Conservation (phyloP, 169 alveolate species). For the Plasmodium vivax region DNA sequence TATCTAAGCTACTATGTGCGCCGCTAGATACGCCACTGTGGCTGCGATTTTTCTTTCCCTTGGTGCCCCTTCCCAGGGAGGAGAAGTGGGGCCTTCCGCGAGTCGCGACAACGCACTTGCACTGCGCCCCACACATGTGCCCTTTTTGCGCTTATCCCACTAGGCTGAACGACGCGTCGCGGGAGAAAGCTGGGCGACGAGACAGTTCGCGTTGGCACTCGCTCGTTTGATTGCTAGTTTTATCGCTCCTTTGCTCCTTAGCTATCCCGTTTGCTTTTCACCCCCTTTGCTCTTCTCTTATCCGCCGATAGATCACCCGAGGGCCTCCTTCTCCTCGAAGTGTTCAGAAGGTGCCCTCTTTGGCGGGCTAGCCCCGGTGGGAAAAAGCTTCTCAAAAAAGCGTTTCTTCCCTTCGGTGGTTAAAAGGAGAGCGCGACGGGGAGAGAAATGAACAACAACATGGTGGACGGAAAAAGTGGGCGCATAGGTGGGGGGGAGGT, state of each 20-base stretch:
- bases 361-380: not conserved
- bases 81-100: not conserved
- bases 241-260: not conserved
- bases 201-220: not conserved
- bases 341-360: not conserved
- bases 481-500: not conserved
- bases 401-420: not conserved
- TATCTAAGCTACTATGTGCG: not conserved
- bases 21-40: not conserved
- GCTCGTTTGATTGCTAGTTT: not conserved
- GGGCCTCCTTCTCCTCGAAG: not conserved
- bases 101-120: not conserved
- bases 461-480: not conserved
- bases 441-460: not conserved
- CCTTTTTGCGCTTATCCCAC: not conserved
- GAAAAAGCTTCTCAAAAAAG: not conserved
- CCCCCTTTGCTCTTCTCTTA: not conserved
- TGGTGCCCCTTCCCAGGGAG: not conserved
- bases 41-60: not conserved
- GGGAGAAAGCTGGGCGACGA: not conserved
- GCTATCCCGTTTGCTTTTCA: not conserved
- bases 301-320: not conserved
- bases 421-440: not conserved
- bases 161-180: not conserved
- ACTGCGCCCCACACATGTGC: not conserved